phyloP scores from a whole-genome alignment of 805 yeast species.

The Debaryomyces maramus region DNA sequence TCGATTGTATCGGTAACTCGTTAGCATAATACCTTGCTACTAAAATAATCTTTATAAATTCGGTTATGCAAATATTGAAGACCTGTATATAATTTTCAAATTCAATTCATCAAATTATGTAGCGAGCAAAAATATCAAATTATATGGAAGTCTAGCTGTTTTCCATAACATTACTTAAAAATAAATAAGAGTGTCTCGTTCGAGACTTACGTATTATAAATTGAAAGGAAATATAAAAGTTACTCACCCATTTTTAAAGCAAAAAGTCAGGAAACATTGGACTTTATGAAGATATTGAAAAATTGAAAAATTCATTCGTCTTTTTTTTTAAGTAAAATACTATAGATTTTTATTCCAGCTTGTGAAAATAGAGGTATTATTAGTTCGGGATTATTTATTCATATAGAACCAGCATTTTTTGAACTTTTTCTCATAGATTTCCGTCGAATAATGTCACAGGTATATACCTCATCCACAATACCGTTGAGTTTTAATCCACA shows the following conservation, averaged over 20 bases:
- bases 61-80: not conserved
- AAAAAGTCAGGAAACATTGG: no score
- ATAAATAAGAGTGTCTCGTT: not conserved
- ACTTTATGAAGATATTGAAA: not conserved
- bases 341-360: not conserved
- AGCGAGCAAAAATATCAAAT: not conserved
- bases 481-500: slow-evolving; percentile 33
- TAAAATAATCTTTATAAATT: no score
- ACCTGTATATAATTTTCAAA: slow-evolving; percentile 1
- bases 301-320: not conserved
- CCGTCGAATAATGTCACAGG: slow-evolving; percentile 26
- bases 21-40: not conserved
- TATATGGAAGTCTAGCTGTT: no score
- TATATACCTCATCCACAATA: slow-evolving; percentile 33
- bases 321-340: no score
- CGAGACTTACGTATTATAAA: not conserved
- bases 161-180: no score
- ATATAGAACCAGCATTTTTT: slow-evolving; percentile 1
- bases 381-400: no score
- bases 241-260: no score
- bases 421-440: no score
- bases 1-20: not conserved
- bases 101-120: slow-evolving; percentile 1
- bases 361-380: no score
- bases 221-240: not conserved